Conservation (phyloP, 2,329 filamentous ascomycete genomes). For the Pseudogymnoascus sp. region DNA sequence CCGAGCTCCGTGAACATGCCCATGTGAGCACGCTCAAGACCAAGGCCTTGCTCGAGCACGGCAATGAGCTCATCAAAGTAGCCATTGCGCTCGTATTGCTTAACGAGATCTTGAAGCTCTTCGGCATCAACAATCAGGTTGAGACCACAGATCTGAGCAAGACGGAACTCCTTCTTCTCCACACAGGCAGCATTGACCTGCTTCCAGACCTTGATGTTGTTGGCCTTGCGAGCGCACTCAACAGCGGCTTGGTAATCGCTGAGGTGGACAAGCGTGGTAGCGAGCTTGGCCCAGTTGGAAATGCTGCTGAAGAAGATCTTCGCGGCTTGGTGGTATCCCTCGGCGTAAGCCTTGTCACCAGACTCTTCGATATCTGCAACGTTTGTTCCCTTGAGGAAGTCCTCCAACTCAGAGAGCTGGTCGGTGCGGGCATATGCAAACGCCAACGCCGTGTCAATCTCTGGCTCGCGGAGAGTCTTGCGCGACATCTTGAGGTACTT, state of each 20-base stretch:
- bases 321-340: conserved; percentile 88
- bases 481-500: conserved; percentile 96
- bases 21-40: conserved; percentile 88
- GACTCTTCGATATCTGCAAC: conserved; percentile 95
- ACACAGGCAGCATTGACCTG: conserved; percentile 96
- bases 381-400: conserved; percentile 88
- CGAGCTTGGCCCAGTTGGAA: conserved; percentile 99
- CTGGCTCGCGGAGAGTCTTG: conserved; percentile 89
- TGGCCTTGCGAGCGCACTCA: conserved; percentile 95
- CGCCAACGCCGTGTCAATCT: conserved; percentile 87
- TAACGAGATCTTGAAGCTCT: conserved; percentile 84
- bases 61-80: conserved; percentile 98
- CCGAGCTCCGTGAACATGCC: conserved; percentile 93
- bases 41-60: conserved; percentile 88
- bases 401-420: conserved; percentile 86
- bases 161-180: conserved; percentile 95
- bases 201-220: conserved; percentile 99
- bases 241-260: conserved; percentile 96
- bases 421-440: conserved; percentile 91
- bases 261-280: conserved; percentile 94
- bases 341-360: conserved; percentile 94
- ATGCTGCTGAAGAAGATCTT: conserved; percentile 99
- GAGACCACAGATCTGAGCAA: conserved; percentile 96
- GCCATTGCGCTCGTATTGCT: conserved; percentile 92
- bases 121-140: conserved; percentile 97